Base-by-base conservation (phyloP, 176 grass and related monocot species). In the Zoysia pacifica region DNA sequence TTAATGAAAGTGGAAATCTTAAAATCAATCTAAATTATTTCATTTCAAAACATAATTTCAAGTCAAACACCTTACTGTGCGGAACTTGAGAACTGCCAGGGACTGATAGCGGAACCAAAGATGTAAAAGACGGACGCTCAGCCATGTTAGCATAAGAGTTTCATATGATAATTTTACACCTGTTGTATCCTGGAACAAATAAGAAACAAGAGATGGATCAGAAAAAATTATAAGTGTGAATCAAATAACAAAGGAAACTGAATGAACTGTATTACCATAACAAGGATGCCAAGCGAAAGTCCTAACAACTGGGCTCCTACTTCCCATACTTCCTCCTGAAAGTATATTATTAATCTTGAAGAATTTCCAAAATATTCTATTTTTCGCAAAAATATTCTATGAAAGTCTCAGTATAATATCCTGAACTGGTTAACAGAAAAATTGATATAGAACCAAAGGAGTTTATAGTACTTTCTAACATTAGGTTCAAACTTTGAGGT, bases 271-370 rank as follows among this genome's bases (percentile, higher is more conserved):
- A 63, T 91, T 91, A 97, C 94, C 90, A 97, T 69, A 45, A 97
- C n/a, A 68, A 97, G 44, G 67, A 94, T 70, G 62, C 94, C 94
- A 7, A 90, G 64, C 10, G 48, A 72, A 42, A 97, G 89, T 15
- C 94, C 94, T 47, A 97, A 11, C 6, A 97, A 53, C 78, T 97
- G 94, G 69, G 91, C 94, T 59, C 82, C 85, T 88, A 97, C 94
- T 90, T 97, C 94, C 94, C 94, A 97, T 87, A 94, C 94, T 94
- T 97, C 89, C 84, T 97, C 94, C 94, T 97, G 84, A 74, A 90
- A 90, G 53, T 74, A 72, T 2, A 61, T 16, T 12, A 36, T 41
- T 49, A 1, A 69, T 54, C 1, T 43, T 82, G 14, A 66, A 69
- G 42, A 42, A 67, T 15, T 8, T 5, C 2, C 70, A 74, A 69